Evolutionary conservation across 306 rosid genomes (phyloP), one percentile per base, ranked within the genome.

Genomic region (Sesbania bispinosa): DNA sequence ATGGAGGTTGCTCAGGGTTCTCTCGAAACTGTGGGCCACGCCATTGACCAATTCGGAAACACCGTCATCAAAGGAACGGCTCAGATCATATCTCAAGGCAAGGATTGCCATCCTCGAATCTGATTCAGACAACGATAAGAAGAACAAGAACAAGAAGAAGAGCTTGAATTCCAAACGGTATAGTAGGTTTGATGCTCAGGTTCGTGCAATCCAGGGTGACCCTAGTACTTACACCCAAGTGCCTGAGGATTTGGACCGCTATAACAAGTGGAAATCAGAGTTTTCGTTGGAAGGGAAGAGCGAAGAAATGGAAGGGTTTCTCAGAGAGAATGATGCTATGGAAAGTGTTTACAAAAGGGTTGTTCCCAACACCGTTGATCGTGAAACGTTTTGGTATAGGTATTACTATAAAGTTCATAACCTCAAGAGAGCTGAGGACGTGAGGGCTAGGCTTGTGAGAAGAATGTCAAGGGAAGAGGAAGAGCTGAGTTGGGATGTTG

Each of bases 401-500:
- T 92, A 90, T 82, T 92, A 80, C 78, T 92, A 80, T 57, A 90
- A 81, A 85, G 82, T 88, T 71, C 36, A 81, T 80, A 89, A 70
- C 86, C 74, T 89, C 29, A 83, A 84, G 86, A 87, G 79, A 75
- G 91, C 89, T 15, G 91, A 90, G 73, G 81, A 86, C 47, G 80
- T 80, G 1, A 92, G 90, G 80, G 86, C 78, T 21, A 92, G 81
- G 75, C 83, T 89, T 67, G 96, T 92, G 68, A 86, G 81, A 74
- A 75, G 81, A 4, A 80, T 85, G 78, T 79, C 88, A 3, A 63
- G 69, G 42, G 88, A 87, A 23, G 97, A 90, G 10, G 93, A 87
- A 79, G 96, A 88, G 3, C 79, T 92, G 88, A 92, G 90, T 46
- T 92, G 98, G 98, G 98, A 89, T 76, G 80, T 92, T 58, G 94